Conservation (phyloP, 768 basidiomycete species). For the Russula ochroleuca region DNA sequence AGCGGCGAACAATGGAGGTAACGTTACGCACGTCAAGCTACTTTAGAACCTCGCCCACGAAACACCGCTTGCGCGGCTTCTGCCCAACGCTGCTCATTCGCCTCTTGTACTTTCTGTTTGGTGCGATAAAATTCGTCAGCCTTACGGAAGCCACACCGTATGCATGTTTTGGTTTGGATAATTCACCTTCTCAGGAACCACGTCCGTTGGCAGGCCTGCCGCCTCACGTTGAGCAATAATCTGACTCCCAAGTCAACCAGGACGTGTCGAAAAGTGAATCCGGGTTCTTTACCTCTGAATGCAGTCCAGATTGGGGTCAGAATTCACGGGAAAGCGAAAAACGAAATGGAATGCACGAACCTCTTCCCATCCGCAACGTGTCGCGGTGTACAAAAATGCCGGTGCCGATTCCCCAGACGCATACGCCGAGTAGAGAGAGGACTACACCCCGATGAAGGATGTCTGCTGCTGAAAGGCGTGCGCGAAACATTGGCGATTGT, state of each 20-base stretch:
- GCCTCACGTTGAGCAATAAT: conserved; percentile 24
- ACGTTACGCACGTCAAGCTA: not conserved
- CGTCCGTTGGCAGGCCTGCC: conserved; percentile 18
- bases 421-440: conserved; percentile 19
- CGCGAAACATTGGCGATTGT: conserved; percentile 5
- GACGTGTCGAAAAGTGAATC: not conserved
- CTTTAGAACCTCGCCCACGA: conserved; percentile 8
- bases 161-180: not conserved
- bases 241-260: conserved; percentile 2
- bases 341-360: not conserved
- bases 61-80: conserved; percentile 23
- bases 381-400: conserved; percentile 20
- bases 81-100: conserved; percentile 23
- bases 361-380: conserved; percentile 23
- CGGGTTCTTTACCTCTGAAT: conserved; percentile 9
- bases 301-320: not conserved
- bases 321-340: not conserved
- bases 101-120: conserved; percentile 22
- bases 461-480: conserved; percentile 21
- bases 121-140: not conserved
- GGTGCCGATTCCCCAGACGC: conserved; percentile 18
- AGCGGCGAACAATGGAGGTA: not conserved
- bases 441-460: conserved; percentile 23
- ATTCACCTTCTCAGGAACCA: conserved; percentile 18
- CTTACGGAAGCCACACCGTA: not conserved